Conservation (phyloP, 2,329 filamentous ascomycete species). For the Neodidymelliopsis sp. region DNA sequence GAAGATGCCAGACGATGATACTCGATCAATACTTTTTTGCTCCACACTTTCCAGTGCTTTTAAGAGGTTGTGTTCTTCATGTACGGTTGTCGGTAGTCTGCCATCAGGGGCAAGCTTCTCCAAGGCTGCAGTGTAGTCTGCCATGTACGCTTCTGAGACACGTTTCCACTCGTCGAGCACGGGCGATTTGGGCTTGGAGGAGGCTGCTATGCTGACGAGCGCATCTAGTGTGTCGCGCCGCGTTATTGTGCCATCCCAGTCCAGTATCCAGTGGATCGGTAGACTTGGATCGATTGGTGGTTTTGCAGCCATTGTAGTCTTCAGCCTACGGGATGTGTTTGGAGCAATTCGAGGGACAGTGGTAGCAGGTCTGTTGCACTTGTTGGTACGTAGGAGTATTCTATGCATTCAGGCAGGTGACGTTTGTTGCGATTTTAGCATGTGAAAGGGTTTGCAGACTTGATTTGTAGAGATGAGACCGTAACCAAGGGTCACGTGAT, state of each 20-base stretch:
- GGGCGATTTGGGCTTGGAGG: conserved; percentile 31
- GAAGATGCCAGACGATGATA: conserved; percentile 51
- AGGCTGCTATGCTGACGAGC: conserved; percentile 50
- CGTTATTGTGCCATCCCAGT: conserved; percentile 59
- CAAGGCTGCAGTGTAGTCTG: conserved; percentile 50
- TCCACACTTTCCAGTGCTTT: conserved; percentile 50
- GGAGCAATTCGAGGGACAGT: too few species aligned
- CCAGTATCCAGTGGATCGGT: conserved; percentile 51
- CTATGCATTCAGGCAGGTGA: background rate
- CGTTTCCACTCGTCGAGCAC: conserved; percentile 45
- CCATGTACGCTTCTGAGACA: conserved; percentile 51
- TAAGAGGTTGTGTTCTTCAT: conserved; percentile 50
- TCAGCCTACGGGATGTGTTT: background rate
- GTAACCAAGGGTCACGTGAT: conserved; percentile 4
- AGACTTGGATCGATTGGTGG: background rate
- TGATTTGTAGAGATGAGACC: too few species aligned
- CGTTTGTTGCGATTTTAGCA: background rate
- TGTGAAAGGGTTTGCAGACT: background rate
- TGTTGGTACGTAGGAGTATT: background rate
- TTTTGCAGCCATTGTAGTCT: conserved; percentile 23
- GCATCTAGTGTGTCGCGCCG: conserved; percentile 54
- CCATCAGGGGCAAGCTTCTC: conserved; percentile 33
- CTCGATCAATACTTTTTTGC: conserved; percentile 50
- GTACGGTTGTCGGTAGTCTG: conserved; percentile 37
- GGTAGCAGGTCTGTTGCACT: too few species aligned